Evolutionary conservation across 2,329 filamentous ascomycete genomes (phyloP), one percentile per base, ranked within the genome.

Genomic region (Geosmithia putterillii): DNA sequence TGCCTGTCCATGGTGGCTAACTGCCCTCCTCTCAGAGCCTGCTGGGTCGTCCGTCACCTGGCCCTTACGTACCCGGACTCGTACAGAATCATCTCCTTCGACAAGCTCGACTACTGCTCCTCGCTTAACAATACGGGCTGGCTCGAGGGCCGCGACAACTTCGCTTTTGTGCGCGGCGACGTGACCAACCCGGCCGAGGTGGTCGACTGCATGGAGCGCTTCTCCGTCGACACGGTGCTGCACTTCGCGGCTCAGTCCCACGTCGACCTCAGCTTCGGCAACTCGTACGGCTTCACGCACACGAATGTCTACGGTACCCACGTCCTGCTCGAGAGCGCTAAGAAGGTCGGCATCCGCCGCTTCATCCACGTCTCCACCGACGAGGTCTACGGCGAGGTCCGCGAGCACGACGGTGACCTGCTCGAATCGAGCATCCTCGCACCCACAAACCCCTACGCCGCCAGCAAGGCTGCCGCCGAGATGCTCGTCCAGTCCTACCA

Each of bases 221-320:
- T 86, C 64, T 71, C 76, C 28, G 82, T 90, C 52, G 86, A 90
- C 57, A 87, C 83, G 42, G 73, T 92, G 47, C 79, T 90, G 59
- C 85, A 90, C 60, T 88, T 92, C 54, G 86, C 86, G 3, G 86
- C 86, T n/a, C 82, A 88, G 62, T 86, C 83, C 7, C 85, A 90
- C 56, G 86, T 92, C 42, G 84, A 90, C 54, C 62, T 87, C 52
- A 86, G 81, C 56, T 92, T 92, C 54, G 82, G 82, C 42, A 87
- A 90, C 63, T 86, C 83, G 9, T 86, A 86, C 58, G 74, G 78
- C 43, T 90, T 90, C 62, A 89, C 83, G 0, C 79, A 81, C 52
- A 88, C 81, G 45, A 92, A 90, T 52, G 85, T 89, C 14, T 82
- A 85, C 50, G 86, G 85, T 38, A 90, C 86, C n/a, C 84, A 90